Evolutionary conservation across 805 yeast species (phyloP), one percentile per base, ranked within the genome.

Genomic region (Spathaspora sp.): DNA sequence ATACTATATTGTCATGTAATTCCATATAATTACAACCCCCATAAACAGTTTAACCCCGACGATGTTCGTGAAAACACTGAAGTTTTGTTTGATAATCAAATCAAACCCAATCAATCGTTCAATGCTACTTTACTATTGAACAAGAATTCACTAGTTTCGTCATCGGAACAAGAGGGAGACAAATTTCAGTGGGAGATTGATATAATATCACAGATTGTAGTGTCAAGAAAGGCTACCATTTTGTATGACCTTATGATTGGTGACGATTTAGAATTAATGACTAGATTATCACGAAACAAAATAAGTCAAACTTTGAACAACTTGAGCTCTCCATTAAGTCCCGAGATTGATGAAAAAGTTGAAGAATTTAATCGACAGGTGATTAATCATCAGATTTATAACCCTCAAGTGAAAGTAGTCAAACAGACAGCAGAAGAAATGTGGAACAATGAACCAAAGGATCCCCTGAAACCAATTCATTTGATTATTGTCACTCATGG

Each of bases 21-120:
- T 5, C 79, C 79, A 6, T 55, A 58, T 54, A 63, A 67, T 48
- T 75, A 68, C 53, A 51, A 66, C 44, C 69, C 65, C 29, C 50
- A 47, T 4, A 32, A 55, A 51, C 47, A 49, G 48, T 72, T 72
- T 47, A 32, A 10, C 1, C 70, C 72, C 14, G 60, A 58, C 2
- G 46, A 54, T 20, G 49, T 52, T 14, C 62, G 57, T 23, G 46
- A 52, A 16, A 62, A 63, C 43, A 56, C 58, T 35, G 77, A 73
- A 54, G 68, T 74, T 7, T 61, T 60, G 38, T 75, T 70, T 57
- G 62, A 64, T 26, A 72, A 73, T 54, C 66, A 70, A 42, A 66
- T 89, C 18, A 85, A 83, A 55, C 94, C 96, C 0, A 89, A 87
- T 20, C 87, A 84, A 58, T 73, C 82, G 6, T 87, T 86, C 63